These are phyloP conservation scores for Nitzschia palea DNA, from an alignment of 108 stramenopile genomes.

Conservation along the genomic window DNA sequence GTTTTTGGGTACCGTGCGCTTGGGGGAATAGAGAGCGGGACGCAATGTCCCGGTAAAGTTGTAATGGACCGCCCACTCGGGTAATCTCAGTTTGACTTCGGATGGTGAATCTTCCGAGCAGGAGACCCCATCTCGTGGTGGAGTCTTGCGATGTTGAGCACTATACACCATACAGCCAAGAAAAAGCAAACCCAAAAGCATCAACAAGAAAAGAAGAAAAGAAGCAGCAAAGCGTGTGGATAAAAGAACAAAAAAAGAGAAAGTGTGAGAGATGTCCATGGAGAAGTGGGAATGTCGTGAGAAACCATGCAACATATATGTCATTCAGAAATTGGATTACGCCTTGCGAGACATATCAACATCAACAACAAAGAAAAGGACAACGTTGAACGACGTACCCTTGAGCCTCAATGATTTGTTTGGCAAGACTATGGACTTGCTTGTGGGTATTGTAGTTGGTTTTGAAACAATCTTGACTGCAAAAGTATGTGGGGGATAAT, in stretches of 20 bases:
- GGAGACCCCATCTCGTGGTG: conserved; percentile 56
- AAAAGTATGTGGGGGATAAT: conserved; percentile 76
- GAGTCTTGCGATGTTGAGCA: conserved; percentile 51
- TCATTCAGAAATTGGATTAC: too few relatives aligned
- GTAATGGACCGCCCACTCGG: conserved; percentile 67
- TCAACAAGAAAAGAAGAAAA: too few relatives aligned
- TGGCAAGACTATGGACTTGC: conserved; percentile 65
- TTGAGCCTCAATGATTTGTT: conserved; percentile 63
- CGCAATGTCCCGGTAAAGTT: conserved; percentile 71
- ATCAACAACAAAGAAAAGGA: background rate
- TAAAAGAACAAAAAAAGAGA: too few relatives aligned
- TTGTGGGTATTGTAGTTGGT: conserved; percentile 81
- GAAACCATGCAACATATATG: too few relatives aligned
- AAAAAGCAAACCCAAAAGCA: too few relatives aligned
- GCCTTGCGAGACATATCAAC: too few relatives aligned
- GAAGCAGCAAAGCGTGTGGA: too few relatives aligned
- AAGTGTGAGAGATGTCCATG: too few relatives aligned
- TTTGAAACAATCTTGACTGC: conserved; percentile 87
- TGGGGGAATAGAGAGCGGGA: conserved; percentile 68
- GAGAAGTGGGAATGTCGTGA: too few relatives aligned
- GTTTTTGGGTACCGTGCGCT: conserved; percentile 54
- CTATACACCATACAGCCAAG: too few relatives aligned
- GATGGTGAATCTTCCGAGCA: conserved; percentile 55
- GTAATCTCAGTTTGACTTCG: conserved; percentile 53
- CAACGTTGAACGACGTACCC: conserved; percentile 2